Evolutionary conservation across 2,329 filamentous ascomycete species (phyloP).

Genomic region (Monascus ruber): DNA sequence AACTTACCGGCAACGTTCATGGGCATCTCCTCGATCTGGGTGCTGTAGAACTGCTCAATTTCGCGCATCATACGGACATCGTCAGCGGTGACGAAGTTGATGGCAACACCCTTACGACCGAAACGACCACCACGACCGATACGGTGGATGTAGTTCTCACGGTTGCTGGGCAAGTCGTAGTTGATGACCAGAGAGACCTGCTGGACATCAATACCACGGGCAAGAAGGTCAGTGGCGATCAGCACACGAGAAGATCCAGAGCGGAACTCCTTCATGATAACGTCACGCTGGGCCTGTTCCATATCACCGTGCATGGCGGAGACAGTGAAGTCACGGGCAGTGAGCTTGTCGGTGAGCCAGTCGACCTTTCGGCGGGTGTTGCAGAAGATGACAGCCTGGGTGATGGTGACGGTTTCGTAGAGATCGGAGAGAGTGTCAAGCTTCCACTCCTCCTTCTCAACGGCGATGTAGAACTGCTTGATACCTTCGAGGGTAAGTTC

Average conservation of each 20-base stretch:
- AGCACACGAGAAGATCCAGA: slow-evolving; percentile 96
- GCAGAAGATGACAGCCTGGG: slow-evolving; percentile 99
- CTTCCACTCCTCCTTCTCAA: slow-evolving; percentile 99
- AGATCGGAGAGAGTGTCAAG: slow-evolving; percentile 96
- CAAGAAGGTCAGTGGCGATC: slow-evolving; percentile 93
- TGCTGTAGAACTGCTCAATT: slow-evolving; percentile 99
- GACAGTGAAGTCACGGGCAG: slow-evolving; percentile 95
- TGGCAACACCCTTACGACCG: slow-evolving; percentile 99
- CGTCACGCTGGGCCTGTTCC: slow-evolving; percentile 93
- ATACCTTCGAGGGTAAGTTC: slow-evolving; percentile 99
- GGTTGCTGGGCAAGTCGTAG: slow-evolving; percentile 97
- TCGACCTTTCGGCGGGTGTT: slow-evolving; percentile 99
- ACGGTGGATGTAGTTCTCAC: slow-evolving; percentile 99
- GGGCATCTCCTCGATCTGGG: slow-evolving; percentile 99
- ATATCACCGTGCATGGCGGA: slow-evolving; percentile 99
- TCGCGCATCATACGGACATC: slow-evolving; percentile 99
- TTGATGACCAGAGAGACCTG: slow-evolving; percentile 99
- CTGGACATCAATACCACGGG: slow-evolving; percentile 99
- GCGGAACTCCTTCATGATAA: slow-evolving; percentile 99
- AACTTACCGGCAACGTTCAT: slow-evolving; percentile 67
- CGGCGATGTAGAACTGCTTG: slow-evolving; percentile 99
- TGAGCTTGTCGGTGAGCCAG: slow-evolving; percentile 99
- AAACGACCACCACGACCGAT: slow-evolving; percentile 99
- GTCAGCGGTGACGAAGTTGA: slow-evolving; percentile 99
- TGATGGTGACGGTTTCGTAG: slow-evolving; percentile 99